Base-by-base conservation (phyloP, 257 asterid species). In the Thymus quinquecostatus region DNA sequence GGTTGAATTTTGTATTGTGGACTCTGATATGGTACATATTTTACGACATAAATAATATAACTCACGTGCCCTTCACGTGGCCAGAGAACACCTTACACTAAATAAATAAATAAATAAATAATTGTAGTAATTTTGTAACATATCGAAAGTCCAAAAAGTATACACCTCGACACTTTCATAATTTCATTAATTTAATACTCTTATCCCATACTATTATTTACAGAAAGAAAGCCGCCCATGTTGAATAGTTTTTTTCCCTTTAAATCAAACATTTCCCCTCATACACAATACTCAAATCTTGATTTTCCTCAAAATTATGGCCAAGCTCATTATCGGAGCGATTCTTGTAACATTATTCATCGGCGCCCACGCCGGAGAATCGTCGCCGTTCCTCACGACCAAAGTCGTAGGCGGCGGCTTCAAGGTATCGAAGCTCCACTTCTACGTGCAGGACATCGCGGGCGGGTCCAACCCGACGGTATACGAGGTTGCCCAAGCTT, bases 401-500 rank as follows among this genome's bases (percentile, higher is more conserved):
- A 29, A 28, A 11, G 29, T 6, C 2, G 8, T 64, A 12, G 6
- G 9, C 3, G 55, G 43, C 40, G 2, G 38, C 2, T 21, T 49
- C 2, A 51, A 13, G 56, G 12, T 72, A 1, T 10, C 56, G 10
- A 10, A 62, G 70, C 48, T 72, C 3, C 76, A 72, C 50, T 72
- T 72, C 57, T 72, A 62, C 64, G 64, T 72, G 0, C 89, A 84
- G 29, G 86, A 82, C 59, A 51, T 66, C 1, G 48, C 74, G 7
- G 64, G 65, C 5, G 86, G 86, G 2, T 36, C 48, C 0, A 66
- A 66, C 1, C 21, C 51, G 7, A 74, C 83, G 0, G 83, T 75
- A 1, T 79, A 61, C 68, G 86, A 79, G 70, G 83, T 84, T 5
- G 89, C 85, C 0, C 79, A 70, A 0, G 77, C 84, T 3, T 67